Base-by-base conservation (phyloP, 768 basidiomycete species). In the Dacryopinax primogenitus region DNA sequence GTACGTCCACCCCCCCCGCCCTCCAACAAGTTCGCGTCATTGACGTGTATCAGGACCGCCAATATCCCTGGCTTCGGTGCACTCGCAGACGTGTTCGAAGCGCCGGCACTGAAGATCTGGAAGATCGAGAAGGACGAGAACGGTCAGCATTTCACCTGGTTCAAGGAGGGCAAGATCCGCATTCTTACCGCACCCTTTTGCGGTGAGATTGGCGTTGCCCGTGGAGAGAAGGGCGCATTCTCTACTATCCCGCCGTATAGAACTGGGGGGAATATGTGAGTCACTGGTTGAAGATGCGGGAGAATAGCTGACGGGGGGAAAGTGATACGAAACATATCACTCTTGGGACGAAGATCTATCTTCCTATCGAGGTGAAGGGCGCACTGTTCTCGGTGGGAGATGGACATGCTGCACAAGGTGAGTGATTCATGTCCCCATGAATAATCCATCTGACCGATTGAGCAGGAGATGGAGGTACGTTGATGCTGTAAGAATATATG, bases 361-460 rank as follows among this genome's bases (percentile, higher is more conserved):
- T 86, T 1, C 84, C 84, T 0, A 69, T 86, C 12, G 81, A 84
- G 68, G 83, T 81, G 0, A 80, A 82, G 62, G 84, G 84, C 1
- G 84, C 81, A 2, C 67, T 85, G 45, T 84, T 85, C 68, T 82
- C 83, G 3, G 81, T 84, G 23, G 84, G 84, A 83, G 84, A 86
- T 66, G 84, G 84, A 3, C 84, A 85, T 71, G 84, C 84, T 2
- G 83, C 81, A 11, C 84, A 85, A 73, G 84, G 51, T 30, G 18
- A 26, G 51, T 21, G 2, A 18, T 9, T 7, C 26, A 13, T 15
- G 4, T 4, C 26, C 6, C 26, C 11, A 12, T 18, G 9, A 47
- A 47, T 47, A 21, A 47, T 7, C 23, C 13, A 9, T 15, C 51
- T 58, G 9, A 58, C 51, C 4, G 11, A 21, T 7, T 3, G 15